Conservation (phyloP, 371 early-diverging fungal species). For the Mucor sp. region DNA sequence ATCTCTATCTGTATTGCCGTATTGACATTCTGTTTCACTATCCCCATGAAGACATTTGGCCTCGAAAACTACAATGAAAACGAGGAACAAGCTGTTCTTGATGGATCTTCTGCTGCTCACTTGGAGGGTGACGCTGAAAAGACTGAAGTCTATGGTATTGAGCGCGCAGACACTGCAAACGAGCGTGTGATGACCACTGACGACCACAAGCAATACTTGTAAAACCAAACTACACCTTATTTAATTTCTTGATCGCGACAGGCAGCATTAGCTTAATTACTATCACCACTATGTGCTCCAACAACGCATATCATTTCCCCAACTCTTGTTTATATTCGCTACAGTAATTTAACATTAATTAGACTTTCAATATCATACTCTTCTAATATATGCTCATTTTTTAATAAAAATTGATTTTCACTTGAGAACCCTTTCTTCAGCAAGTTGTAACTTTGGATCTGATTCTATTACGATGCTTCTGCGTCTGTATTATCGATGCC, state of each 20-base stretch:
- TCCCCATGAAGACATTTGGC: conserved; percentile 47
- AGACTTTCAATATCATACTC: not conserved
- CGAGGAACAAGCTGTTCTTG: not conserved
- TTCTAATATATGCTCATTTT: not conserved
- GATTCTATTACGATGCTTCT: too few species aligned
- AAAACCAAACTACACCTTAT: not conserved
- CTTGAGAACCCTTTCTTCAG: too few species aligned
- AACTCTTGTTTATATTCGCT: not conserved
- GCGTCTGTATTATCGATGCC: too few species aligned
- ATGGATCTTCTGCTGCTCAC: not conserved
- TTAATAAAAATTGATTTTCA: too few species aligned
- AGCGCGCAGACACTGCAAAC: not conserved
- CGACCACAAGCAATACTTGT: not conserved
- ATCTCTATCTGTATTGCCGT: conserved; percentile 34
- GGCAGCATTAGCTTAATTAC: too few species aligned
- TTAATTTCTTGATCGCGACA: not conserved
- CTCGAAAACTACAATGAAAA: conserved; percentile 19
- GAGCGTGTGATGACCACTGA: not conserved
- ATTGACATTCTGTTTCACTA: conserved; percentile 30
- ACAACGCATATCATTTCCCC: not conserved
- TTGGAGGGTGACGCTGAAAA: not conserved
- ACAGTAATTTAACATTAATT: not conserved
- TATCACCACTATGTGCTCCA: too few species aligned
- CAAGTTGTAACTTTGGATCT: too few species aligned
- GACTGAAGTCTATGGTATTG: not conserved